A percentile compares a stretch with the other conserved stretches of the same genome.
Evolutionary conservation across 2,329 filamentous ascomycete species (phyloP).

Genomic region (Aspergillus candidus): DNA sequence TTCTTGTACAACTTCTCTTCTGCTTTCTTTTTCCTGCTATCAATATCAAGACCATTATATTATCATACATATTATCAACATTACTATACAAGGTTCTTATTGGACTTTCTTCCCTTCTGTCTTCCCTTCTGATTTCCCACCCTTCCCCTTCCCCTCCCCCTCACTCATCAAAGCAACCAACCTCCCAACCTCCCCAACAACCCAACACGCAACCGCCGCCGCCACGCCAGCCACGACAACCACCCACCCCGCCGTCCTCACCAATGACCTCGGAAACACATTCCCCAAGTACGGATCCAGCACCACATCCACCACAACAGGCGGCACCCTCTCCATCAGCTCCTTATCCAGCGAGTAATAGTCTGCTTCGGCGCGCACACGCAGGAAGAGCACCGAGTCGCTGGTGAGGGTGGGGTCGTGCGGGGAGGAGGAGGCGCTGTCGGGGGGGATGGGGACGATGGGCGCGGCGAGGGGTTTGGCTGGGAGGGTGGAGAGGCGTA

Average conservation of each 20-base stretch:
- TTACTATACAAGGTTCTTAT: background rate
- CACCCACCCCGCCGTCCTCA: slow-evolving; percentile 67
- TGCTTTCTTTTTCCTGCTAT: too few species aligned
- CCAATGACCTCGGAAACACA: slow-evolving; percentile 68
- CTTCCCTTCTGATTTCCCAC: slow-evolving; percentile 2
- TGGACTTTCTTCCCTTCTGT: slow-evolving; percentile 17
- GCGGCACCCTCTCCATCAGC: slow-evolving; percentile 68
- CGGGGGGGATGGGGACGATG: slow-evolving; percentile 10
- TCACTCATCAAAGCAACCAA: slow-evolving; percentile 10
- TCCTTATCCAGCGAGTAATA: slow-evolving; percentile 70
- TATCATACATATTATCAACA: too few species aligned
- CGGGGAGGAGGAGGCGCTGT: background rate
- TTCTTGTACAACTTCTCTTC: too few species aligned
- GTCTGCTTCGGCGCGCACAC: slow-evolving; percentile 69
- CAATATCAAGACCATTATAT: too few species aligned
- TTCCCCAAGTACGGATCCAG: slow-evolving; percentile 82
- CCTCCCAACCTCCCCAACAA: slow-evolving; percentile 20
- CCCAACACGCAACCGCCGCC: slow-evolving; percentile 40
- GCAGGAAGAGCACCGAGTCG: slow-evolving; percentile 62
- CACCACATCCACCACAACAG: slow-evolving; percentile 72
- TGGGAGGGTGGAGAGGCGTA: slow-evolving; percentile 35
- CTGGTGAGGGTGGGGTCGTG: slow-evolving; percentile 17
- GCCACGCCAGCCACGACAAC: slow-evolving; percentile 51
- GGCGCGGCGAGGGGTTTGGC: slow-evolving; percentile 6
- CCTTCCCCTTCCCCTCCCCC: slow-evolving; percentile 10